Percentiles rank a stretch among this genome's conserved stretches.
Conservation (phyloP, 2,329 filamentous ascomycete species). For the Epichloe typhina region DNA sequence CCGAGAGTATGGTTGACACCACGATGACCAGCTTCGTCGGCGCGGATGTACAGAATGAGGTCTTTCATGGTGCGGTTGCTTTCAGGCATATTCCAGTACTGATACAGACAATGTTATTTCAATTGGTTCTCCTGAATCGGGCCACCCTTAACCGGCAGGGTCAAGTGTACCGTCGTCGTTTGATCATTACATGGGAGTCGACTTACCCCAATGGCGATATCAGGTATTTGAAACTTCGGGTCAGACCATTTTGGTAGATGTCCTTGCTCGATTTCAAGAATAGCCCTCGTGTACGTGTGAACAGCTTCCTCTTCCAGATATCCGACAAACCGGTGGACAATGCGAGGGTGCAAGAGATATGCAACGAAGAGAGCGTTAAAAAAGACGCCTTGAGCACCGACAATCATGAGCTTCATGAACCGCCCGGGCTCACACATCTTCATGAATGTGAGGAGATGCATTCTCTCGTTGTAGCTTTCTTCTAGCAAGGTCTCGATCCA, state of each 20-base stretch:
- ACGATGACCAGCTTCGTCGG: slow-evolving; percentile 79
- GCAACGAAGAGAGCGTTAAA: slow-evolving; percentile 87
- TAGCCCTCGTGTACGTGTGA: slow-evolving; percentile 82
- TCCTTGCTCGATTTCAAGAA: slow-evolving; percentile 78
- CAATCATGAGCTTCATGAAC: slow-evolving; percentile 87
- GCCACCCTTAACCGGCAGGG: too few species aligned
- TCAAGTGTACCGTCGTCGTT: too few species aligned
- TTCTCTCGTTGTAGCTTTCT: slow-evolving; percentile 84
- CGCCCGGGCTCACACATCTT: slow-evolving; percentile 64
- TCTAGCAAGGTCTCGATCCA: slow-evolving; percentile 91
- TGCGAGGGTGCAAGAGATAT: slow-evolving; percentile 76
- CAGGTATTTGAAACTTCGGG: slow-evolving; percentile 59
- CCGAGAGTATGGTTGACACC: slow-evolving; percentile 93
- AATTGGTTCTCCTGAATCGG: neutral
- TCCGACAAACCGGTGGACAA: slow-evolving; percentile 88
- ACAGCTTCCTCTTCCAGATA: slow-evolving; percentile 97
- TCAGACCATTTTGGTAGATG: slow-evolving; percentile 68
- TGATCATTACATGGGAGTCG: neutral
- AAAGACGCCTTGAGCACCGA: slow-evolving; percentile 89
- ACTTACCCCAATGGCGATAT: slow-evolving; percentile 60
- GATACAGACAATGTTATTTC: neutral
- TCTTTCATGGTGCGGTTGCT: slow-evolving; percentile 72
- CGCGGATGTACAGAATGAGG: slow-evolving; percentile 74
- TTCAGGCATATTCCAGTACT: slow-evolving; percentile 91
- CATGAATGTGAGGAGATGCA: slow-evolving; percentile 87